phyloP scores from a whole-genome alignment of 225 moss, liverwort and hornwort genomes.

The Climacium dendroides region DNA sequence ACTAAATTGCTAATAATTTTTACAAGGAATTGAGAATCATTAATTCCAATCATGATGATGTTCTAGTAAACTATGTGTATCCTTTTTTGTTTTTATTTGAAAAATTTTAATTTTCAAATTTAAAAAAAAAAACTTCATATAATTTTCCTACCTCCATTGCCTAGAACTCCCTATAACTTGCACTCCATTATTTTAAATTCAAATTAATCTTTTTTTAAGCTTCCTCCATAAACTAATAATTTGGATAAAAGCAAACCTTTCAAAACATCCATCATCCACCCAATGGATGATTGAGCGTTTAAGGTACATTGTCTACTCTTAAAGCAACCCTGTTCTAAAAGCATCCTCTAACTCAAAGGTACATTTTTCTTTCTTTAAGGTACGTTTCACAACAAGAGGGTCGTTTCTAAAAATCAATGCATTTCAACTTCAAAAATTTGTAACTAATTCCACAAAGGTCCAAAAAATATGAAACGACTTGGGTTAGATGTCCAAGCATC shows the following conservation, averaged over 20 bases:
- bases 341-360: no score
- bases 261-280: background rate
- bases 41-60: fast-evolving
- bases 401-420: fast-evolving
- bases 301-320: no score
- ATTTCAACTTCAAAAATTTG: background rate
- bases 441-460: background rate
- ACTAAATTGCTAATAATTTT: background rate
- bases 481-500: no score
- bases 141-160: background rate
- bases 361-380: no score
- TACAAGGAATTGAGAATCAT: background rate
- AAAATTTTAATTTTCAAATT: background rate
- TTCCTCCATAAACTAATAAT: background rate
- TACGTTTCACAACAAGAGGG: background rate
- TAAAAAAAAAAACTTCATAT: background rate
- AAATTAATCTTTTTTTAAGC: no score
- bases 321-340: no score
- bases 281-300: background rate
- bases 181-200: background rate
- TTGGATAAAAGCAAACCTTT: background rate
- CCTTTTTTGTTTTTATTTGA: background rate
- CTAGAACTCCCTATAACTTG: background rate
- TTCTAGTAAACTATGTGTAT: background rate
- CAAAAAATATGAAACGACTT: no score